A percentile compares a stretch with the other conserved stretches of the same genome.
Evolutionary conservation across 1,284 basidiomycete species (phyloP).

Genomic region (Gymnopus androsaceus): DNA sequence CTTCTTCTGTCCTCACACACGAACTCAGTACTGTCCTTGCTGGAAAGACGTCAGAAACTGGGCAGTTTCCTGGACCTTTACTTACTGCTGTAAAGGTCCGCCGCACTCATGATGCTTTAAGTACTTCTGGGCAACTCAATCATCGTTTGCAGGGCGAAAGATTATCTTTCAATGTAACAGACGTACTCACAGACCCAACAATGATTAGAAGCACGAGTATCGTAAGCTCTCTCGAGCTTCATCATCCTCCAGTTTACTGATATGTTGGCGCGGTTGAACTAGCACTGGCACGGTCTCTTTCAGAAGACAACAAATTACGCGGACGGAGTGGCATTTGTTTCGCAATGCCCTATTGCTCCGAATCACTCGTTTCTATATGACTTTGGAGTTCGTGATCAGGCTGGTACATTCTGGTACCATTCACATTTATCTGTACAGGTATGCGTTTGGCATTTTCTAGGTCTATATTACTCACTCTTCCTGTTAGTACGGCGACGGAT

Average conservation of each 20-base stretch:
- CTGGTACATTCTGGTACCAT: slow-evolving; percentile 30
- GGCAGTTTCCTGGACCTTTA: slow-evolving; percentile 9
- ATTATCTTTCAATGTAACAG: slow-evolving; percentile 26
- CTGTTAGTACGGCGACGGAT: slow-evolving; percentile 18
- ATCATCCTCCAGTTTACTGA: too few species aligned
- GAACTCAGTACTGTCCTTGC: slow-evolving; percentile 3
- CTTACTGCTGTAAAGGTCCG: slow-evolving; percentile 7
- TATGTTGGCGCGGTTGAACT: too few species aligned
- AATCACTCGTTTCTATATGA: slow-evolving; percentile 31
- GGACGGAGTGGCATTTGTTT: slow-evolving; percentile 19
- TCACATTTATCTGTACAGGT: slow-evolving; percentile 8
- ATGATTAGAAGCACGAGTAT: slow-evolving; percentile 28
- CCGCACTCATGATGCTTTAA: too few species aligned
- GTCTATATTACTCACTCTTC: not conserved
- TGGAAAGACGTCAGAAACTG: not conserved
- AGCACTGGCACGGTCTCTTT: slow-evolving; percentile 24
- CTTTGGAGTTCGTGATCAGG: slow-evolving; percentile 20
- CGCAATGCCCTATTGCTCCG: slow-evolving; percentile 19
- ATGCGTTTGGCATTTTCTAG: not conserved
- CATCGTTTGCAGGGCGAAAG: slow-evolving; percentile 20
- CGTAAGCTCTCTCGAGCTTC: slow-evolving; percentile 15
- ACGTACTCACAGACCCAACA: slow-evolving; percentile 22
- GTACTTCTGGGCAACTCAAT: not conserved
- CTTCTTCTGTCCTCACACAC: not conserved
- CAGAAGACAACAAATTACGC: slow-evolving; percentile 27